phyloP scores from a whole-genome alignment of 768 basidiomycete genomes.

The Leccinum truebloodii region DNA sequence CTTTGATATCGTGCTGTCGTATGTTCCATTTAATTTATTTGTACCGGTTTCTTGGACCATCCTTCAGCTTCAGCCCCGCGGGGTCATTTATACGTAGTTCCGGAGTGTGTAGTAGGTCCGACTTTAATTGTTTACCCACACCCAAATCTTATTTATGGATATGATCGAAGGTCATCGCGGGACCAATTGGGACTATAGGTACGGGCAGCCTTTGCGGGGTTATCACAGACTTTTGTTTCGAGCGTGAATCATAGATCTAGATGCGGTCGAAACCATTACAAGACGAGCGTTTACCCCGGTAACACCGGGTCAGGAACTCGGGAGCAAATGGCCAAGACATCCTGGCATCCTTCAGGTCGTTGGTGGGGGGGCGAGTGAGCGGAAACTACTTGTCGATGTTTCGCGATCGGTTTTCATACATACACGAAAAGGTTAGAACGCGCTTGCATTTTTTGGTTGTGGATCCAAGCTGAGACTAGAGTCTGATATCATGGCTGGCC shows the following conservation, averaged over 20 bases:
- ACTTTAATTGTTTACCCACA: neutral
- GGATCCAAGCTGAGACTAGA: neutral
- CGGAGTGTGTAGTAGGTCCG: neutral
- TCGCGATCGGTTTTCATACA: neutral
- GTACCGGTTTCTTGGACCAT: neutral
- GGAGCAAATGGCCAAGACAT: neutral
- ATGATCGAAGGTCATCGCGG: neutral
- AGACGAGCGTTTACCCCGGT: slow-evolving; percentile 3
- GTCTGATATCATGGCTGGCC: neutral
- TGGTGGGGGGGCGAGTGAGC: neutral
- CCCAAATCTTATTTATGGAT: neutral
- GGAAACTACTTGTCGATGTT: slow-evolving; percentile 1
- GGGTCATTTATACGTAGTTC: neutral
- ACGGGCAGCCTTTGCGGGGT: neutral
- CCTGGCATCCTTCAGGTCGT: neutral
- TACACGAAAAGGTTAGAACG: slow-evolving; percentile 4
- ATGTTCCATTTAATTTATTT: slow-evolving; percentile 2
- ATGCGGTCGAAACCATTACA: neutral
- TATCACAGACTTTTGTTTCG: neutral
- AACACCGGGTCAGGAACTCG: neutral
- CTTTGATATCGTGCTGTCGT: neutral
- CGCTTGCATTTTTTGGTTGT: neutral
- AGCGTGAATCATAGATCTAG: neutral
- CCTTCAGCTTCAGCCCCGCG: no score
- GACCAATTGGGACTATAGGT: neutral